Evolutionary conservation across 2,329 filamentous ascomycete species (phyloP).

Genomic region (Helminthosporium solani): DNA sequence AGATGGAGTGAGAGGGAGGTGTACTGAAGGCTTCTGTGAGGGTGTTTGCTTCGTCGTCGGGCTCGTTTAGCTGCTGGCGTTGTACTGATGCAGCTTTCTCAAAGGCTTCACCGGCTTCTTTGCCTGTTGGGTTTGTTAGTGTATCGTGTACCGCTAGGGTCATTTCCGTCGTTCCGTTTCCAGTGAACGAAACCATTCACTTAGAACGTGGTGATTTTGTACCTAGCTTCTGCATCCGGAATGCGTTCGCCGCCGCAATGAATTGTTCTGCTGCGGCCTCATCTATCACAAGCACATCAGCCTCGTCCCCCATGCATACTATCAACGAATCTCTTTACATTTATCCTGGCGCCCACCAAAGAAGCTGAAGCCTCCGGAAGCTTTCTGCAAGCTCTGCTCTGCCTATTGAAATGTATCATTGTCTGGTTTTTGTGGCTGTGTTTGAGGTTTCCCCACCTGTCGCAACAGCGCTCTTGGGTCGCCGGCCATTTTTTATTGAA

Average conservation of each 20-base stretch:
- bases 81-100: conserved; percentile 82
- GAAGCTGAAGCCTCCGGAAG: conserved; percentile 79
- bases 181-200: not conserved
- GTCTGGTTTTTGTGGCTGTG: conserved; percentile 29
- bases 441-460: conserved; percentile 35
- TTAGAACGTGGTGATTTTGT: conserved; percentile 16
- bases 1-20: not conserved
- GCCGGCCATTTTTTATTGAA: conserved; percentile 36
- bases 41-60: conserved; percentile 87
- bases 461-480: conserved; percentile 41
- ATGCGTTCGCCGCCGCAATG: conserved; percentile 85
- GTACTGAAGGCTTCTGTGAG: conserved; percentile 81
- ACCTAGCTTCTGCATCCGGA: conserved; percentile 84
- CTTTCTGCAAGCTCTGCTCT: conserved; percentile 76
- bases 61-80: conserved; percentile 78
- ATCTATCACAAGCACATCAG: conserved; percentile 43
- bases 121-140: conserved; percentile 55
- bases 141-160: not conserved
- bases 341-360: conserved; percentile 88
- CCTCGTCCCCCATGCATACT: not conserved
- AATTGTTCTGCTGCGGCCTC: conserved; percentile 87
- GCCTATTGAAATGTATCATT: conserved; percentile 59
- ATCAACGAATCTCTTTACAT: conserved; percentile 42
- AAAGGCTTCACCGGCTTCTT: conserved; percentile 83
- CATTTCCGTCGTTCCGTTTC: not conserved